phyloP scores from a whole-genome alignment of 2,329 filamentous ascomycete species.

The Fusarium nygamai region DNA sequence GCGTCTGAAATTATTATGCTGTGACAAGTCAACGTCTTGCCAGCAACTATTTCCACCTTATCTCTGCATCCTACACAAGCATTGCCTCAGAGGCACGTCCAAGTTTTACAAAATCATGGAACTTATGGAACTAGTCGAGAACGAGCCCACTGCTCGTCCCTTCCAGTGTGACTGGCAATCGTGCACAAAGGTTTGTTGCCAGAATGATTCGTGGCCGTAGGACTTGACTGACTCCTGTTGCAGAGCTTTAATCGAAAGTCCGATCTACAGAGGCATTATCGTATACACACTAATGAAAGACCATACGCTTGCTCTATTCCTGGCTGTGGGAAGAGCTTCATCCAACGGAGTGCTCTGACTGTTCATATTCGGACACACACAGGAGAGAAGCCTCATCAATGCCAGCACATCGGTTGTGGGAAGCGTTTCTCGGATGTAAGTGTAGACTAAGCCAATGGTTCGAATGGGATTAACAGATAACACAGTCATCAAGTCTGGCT shows the following conservation, averaged over 20 bases:
- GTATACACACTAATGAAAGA: slow-evolving; percentile 77
- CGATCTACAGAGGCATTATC: slow-evolving; percentile 74
- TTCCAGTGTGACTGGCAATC: slow-evolving; percentile 72
- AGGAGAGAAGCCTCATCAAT: slow-evolving; percentile 77
- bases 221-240: slow-evolving; percentile 16
- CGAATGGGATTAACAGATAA: slow-evolving; percentile 10
- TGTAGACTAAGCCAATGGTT: slow-evolving; percentile 19
- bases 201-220: not conserved
- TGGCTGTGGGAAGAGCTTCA: slow-evolving; percentile 76
- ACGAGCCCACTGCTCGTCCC: slow-evolving; percentile 69
- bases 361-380: slow-evolving; percentile 78
- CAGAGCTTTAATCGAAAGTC: slow-evolving; percentile 80
- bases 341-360: slow-evolving; percentile 74
- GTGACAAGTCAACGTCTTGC: slow-evolving; percentile 10
- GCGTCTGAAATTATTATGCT: slow-evolving; percentile 23
- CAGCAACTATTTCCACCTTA: not conserved
- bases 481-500: slow-evolving; percentile 71
- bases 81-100: not conserved
- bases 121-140: slow-evolving; percentile 71
- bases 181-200: slow-evolving; percentile 66
- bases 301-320: slow-evolving; percentile 70
- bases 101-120: slow-evolving; percentile 56
- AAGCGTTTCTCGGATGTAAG: slow-evolving; percentile 77
- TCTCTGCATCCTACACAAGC: not conserved
- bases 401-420: slow-evolving; percentile 71